phyloP scores from a whole-genome alignment of 2,329 filamentous ascomycete genomes.

The Curvularia lunata region DNA sequence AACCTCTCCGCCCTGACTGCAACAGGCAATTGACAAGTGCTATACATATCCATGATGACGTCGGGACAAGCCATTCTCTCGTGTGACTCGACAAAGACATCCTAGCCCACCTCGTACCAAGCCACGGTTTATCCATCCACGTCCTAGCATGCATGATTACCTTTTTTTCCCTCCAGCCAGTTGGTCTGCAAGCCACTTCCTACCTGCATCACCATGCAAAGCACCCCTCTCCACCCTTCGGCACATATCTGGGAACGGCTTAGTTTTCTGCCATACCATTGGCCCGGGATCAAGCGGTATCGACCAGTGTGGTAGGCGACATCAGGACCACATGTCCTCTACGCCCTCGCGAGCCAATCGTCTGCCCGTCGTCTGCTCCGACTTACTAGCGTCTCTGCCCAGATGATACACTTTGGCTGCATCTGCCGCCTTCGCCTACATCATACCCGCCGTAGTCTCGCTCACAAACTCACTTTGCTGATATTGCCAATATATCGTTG shows the following conservation, averaged over 20 bases:
- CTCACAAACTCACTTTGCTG: neutral
- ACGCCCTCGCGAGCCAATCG: conserved; percentile 23
- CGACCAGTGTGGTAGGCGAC: conserved; percentile 27
- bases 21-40: neutral
- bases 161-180: conserved; percentile 10
- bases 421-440: conserved; percentile 5
- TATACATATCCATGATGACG: conserved; percentile 12
- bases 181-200: conserved; percentile 34
- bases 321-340: conserved; percentile 33
- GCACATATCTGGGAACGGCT: conserved; percentile 33
- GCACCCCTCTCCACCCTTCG: conserved; percentile 16
- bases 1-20: neutral
- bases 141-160: conserved; percentile 18
- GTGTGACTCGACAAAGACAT: conserved; percentile 8
- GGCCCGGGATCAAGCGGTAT: conserved; percentile 20
- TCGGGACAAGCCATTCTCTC: conserved; percentile 6
- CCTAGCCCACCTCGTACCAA: conserved; percentile 24
- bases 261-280: conserved; percentile 27
- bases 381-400: conserved; percentile 4
- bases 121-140: conserved; percentile 9
- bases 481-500: conserved; percentile 17
- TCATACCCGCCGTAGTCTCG: neutral
- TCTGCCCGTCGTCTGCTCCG: conserved; percentile 12
- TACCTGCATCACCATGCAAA: conserved; percentile 23
- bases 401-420: conserved; percentile 2